A percentile compares a stretch with the other conserved stretches of the same genome.
Conservation (phyloP, 805 yeast genomes). For the Yamadazyma endophytica region DNA sequence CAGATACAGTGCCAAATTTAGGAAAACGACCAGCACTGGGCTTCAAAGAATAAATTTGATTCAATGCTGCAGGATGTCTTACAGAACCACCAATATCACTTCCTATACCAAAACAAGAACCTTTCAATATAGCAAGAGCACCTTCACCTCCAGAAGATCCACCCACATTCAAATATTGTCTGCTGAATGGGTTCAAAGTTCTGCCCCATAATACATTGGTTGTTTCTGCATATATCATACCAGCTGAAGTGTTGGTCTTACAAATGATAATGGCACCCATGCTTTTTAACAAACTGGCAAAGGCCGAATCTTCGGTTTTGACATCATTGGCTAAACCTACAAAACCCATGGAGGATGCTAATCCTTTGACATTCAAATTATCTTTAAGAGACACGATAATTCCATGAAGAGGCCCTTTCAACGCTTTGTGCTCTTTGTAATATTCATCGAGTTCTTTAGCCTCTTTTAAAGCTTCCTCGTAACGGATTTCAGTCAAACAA, state of each 20-base stretch:
- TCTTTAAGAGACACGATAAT: slow-evolving; percentile 37
- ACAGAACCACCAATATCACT: slow-evolving; percentile 53
- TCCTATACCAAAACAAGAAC: slow-evolving; percentile 52
- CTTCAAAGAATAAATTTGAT: slow-evolving; percentile 38
- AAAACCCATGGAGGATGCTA: slow-evolving; percentile 47
- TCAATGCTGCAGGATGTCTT: slow-evolving; percentile 44
- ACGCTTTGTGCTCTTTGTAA: slow-evolving; percentile 12
- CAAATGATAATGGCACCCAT: slow-evolving; percentile 53
- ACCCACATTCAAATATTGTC: slow-evolving; percentile 38
- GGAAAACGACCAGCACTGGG: slow-evolving; percentile 40
- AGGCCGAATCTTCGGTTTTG: slow-evolving; percentile 28
- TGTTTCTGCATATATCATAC: slow-evolving; percentile 49
- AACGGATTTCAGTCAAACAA: slow-evolving; percentile 32
- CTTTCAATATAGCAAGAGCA: slow-evolving; percentile 40
- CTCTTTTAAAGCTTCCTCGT: slow-evolving; percentile 20
- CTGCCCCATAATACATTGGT: slow-evolving; percentile 42
- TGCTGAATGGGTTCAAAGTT: slow-evolving; percentile 43
- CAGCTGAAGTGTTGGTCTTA: slow-evolving; percentile 52
- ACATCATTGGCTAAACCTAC: slow-evolving; percentile 40
- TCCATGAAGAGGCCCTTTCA: slow-evolving; percentile 27
- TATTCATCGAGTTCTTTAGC: slow-evolving; percentile 23
- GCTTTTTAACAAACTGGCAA: slow-evolving; percentile 37
- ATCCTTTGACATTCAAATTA: slow-evolving; percentile 43
- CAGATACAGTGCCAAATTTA: slow-evolving; percentile 29
- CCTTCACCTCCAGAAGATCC: slow-evolving; percentile 57